Evolutionary conservation across 2,329 filamentous ascomycete genomes (phyloP).

Genomic region (Diaporthe destruens): DNA sequence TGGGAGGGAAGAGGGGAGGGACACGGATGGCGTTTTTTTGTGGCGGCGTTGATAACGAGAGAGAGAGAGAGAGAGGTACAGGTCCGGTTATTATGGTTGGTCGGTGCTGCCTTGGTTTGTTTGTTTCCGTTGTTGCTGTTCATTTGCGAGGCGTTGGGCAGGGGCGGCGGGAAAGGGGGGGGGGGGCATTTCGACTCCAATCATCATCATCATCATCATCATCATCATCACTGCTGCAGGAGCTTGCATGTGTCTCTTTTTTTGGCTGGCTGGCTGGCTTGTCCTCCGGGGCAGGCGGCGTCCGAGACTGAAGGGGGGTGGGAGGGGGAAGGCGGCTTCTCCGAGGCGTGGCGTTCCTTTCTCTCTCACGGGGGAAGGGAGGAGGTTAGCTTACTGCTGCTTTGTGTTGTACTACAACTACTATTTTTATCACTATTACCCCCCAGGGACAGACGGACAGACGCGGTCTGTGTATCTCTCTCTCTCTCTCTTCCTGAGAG

Average conservation of each 20-base stretch:
- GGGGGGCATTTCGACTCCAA: background rate
- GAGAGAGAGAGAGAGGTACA: too few species aligned
- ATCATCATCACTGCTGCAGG: background rate
- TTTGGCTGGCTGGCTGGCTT: background rate
- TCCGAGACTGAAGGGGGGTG: background rate
- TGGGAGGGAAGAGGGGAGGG: too few species aligned
- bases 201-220: conserved; percentile 27
- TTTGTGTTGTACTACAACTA: conserved; percentile 30
- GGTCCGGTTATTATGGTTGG: background rate
- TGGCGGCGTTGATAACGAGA: background rate
- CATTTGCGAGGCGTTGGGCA: conserved; percentile 34
- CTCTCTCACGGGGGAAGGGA: background rate
- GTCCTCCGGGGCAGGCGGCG: background rate
- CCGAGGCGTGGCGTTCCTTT: background rate
- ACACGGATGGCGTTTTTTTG: conserved; percentile 15
- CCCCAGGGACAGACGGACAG: too few species aligned
- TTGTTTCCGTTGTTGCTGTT: conserved; percentile 13
- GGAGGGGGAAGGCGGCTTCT: too few species aligned
- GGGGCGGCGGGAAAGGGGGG: background rate
- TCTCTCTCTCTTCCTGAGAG: too few species aligned
- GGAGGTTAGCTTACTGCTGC: background rate
- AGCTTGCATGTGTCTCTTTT: background rate
- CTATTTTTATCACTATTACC: conserved; percentile 12
- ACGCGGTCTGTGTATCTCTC: too few species aligned
- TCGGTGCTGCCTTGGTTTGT: conserved; percentile 1